Percentiles rank a stretch among this genome's conserved stretches.
Conservation (phyloP, 345 rosid species). For the Physaria fendleri region DNA sequence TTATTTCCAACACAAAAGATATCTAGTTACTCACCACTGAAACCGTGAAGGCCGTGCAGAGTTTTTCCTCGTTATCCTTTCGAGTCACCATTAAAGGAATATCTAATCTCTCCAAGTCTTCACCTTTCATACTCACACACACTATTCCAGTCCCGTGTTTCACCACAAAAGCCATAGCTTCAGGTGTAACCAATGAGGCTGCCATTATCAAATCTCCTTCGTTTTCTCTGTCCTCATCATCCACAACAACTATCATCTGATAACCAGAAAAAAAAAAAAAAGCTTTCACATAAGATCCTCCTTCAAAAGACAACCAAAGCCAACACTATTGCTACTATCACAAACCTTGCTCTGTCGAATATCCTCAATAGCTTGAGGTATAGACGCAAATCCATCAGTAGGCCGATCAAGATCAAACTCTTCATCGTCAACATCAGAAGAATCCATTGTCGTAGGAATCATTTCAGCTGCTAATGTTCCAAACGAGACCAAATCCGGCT, state of each 20-base stretch:
- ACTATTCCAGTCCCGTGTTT: slow-evolving; percentile 90
- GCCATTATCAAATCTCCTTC: slow-evolving; percentile 97
- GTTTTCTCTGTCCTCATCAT: slow-evolving; percentile 91
- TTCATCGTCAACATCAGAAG: slow-evolving; percentile 32
- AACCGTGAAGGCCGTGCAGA: slow-evolving; percentile 78
- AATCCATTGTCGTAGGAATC: slow-evolving; percentile 29
- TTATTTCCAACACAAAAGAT: not conserved
- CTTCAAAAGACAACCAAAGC: slow-evolving; percentile 2
- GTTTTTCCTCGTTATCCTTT: slow-evolving; percentile 81
- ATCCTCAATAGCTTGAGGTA: slow-evolving; percentile 71
- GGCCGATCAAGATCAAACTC: slow-evolving; percentile 65
- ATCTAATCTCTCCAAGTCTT: slow-evolving; percentile 75
- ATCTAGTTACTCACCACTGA: slow-evolving; percentile 54
- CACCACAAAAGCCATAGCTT: slow-evolving; percentile 87
- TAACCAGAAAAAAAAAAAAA: not conserved
- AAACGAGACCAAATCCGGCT: slow-evolving; percentile 41
- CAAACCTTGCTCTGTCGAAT: slow-evolving; percentile 70
- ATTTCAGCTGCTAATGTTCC: slow-evolving; percentile 47
- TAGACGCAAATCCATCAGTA: slow-evolving; percentile 55
- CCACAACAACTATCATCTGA: slow-evolving; percentile 83
- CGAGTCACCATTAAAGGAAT: slow-evolving; percentile 81
- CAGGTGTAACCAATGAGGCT: slow-evolving; percentile 65
- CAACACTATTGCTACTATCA: not conserved
- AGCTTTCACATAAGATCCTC: not conserved
- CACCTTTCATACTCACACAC: slow-evolving; percentile 78